A percentile compares a stretch with the other conserved stretches of the same genome.
These are phyloP conservation scores for Podospora pseudocomata DNA, from an alignment of 495 filamentous ascomycete species.

Conservation along the genomic window DNA sequence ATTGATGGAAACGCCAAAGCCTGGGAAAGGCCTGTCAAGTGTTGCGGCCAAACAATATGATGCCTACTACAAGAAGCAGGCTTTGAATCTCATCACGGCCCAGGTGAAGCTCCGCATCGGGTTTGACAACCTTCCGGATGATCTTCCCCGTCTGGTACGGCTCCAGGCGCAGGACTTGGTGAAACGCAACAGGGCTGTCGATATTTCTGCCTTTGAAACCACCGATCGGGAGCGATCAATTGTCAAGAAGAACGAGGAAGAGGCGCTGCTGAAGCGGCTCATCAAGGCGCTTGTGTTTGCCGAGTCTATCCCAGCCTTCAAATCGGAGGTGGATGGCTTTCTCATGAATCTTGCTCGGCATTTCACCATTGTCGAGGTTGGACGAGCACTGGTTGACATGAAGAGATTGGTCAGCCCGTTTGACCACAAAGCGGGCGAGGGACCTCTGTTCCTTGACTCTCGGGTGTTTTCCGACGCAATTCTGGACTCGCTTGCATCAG, in stretches of 20 bases:
- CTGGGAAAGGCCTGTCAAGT: constrained; percentile 32
- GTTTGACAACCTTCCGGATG: constrained; percentile 81
- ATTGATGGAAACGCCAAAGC: constrained; percentile 71
- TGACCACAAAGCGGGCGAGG: constrained; percentile 79
- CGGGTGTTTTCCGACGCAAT: constrained; percentile 84
- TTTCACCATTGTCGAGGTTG: constrained; percentile 88
- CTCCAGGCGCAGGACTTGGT: constrained; percentile 84
- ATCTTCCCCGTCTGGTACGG: constrained; percentile 76
- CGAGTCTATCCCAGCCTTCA: constrained; percentile 74
- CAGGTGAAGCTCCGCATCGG: constrained; percentile 90
- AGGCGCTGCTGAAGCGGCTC: constrained; percentile 74
- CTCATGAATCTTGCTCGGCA: constrained; percentile 80
- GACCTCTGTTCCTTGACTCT: constrained; percentile 77
- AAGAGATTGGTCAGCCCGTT: constrained; percentile 72
- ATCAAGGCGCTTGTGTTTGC: constrained; percentile 87
- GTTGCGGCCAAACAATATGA: constrained; percentile 62
- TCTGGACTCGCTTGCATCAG: constrained; percentile 80
- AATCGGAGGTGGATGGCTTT: constrained; percentile 65
- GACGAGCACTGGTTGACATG: constrained; percentile 68
- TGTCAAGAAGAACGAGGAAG: constrained; percentile 79
- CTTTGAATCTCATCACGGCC: constrained; percentile 76
- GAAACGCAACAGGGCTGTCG: constrained; percentile 59
- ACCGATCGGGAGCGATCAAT: constrained; percentile 79
- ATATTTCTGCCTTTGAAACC: constrained; percentile 59
- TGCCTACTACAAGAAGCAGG: constrained; percentile 86